Evolutionary conservation across 208 protist species (phyloP), one percentile per base, ranked within the genome.

Genomic region (Acanthamoeba lenticulata): DNA sequence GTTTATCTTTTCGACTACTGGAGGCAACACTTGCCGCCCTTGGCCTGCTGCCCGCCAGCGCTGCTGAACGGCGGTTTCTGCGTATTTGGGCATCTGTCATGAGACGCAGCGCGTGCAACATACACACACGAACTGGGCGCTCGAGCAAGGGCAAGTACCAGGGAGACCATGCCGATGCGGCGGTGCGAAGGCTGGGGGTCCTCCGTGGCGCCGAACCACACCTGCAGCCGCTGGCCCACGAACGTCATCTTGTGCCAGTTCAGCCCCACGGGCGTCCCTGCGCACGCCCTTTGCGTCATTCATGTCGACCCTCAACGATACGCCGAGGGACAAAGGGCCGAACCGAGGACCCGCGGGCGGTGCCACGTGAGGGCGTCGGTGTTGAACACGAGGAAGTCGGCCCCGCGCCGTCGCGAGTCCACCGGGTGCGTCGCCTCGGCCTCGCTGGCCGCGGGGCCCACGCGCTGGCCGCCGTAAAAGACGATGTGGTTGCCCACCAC

Each of bases 211-310:
- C 72, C 72, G 42, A 83, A 83, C 72, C 72, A 83, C 72, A 83
- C 72, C 40, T 83, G 72, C 1, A 83, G 13, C 40, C 29, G 13
- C 36, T 83, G 44, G 40, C 72, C 72, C 38, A 83, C 40, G 42
- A 83, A 83, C 1, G 72, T 34, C 72, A 83, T 49, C 72, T 83
- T 83, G 42, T 83, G 72, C 72, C 72, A 83, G n/a, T 72, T 72
- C 32, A 72, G 27, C 6, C 62, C 62, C 29, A 83, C 72, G 1
- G 72, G 40, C 21, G 5, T 17, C 4, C 40, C 72, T 83, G 19
- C 9, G 1, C 19, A n/a, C 19, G 15, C 45, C 45, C 5, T 60
- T 2, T 5, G 27, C 52, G 65, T 5, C 3, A 1, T 38, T 42
- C 32, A 74, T 9, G 15, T 2, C 65, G 38, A 5, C 4, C 2